Conservation (phyloP, 441 rosid genomes). For the Aleurites moluccanus region DNA sequence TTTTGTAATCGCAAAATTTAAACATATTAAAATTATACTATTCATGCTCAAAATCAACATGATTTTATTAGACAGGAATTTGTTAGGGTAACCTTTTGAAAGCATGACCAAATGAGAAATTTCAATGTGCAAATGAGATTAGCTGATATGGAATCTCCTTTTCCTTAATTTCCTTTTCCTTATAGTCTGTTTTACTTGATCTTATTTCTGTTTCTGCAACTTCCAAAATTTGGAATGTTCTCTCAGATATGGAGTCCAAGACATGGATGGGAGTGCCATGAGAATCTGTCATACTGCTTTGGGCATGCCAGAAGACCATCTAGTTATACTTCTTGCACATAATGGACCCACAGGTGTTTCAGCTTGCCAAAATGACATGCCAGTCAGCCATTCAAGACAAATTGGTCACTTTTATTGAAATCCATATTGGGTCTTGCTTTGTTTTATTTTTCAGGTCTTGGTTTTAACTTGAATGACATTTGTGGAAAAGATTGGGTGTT, state of each 20-base stretch:
- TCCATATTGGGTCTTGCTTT: conserved; percentile 4
- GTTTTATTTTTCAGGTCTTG: conserved; percentile 82
- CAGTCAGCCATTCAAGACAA: conserved; percentile 10
- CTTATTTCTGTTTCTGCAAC: conserved; percentile 11
- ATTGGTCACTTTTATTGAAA: conserved; percentile 14
- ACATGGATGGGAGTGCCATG: conserved; percentile 64
- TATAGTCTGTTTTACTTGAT: not conserved
- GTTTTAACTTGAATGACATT: conserved; percentile 65
- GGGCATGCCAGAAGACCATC: conserved; percentile 73
- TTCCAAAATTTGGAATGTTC: conserved; percentile 11
- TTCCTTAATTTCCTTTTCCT: not conserved
- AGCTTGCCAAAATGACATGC: conserved; percentile 19
- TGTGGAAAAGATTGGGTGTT: conserved; percentile 80
- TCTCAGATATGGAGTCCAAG: conserved; percentile 69
- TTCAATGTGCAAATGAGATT: not conserved
- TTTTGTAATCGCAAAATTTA: not conserved
- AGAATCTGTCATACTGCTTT: conserved; percentile 55
- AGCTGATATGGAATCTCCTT: not conserved
- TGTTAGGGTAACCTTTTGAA: not conserved
- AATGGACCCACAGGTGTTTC: conserved; percentile 78
- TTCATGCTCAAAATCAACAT: not conserved
- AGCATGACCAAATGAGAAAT: not conserved
- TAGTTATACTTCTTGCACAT: conserved; percentile 76
- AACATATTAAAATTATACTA: not conserved
- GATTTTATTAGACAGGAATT: not conserved